phyloP scores from a whole-genome alignment of 1,284 basidiomycete species.

The Gymnopus androsaceus region DNA sequence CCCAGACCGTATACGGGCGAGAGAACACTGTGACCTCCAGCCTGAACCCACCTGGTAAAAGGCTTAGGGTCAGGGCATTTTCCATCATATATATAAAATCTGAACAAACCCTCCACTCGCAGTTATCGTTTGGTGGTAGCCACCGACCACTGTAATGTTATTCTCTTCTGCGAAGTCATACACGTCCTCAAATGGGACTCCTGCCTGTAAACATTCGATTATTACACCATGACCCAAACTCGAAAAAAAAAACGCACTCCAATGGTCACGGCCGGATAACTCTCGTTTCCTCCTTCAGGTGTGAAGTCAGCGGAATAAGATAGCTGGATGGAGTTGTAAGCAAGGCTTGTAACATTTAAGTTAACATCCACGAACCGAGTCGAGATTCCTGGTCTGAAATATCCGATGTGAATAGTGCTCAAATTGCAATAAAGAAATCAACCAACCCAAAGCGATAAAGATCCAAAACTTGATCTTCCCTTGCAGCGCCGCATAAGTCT shows the following conservation, averaged over 20 bases:
- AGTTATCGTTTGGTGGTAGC: constrained; percentile 27
- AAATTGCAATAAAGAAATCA: background rate
- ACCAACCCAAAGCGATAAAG: constrained; percentile 36
- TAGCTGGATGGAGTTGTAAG: constrained; percentile 3
- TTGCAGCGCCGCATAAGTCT: too few species aligned
- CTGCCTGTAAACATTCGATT: constrained; percentile 21
- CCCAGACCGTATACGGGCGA: constrained; percentile 36
- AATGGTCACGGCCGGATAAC: constrained; percentile 22
- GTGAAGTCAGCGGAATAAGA: constrained; percentile 15
- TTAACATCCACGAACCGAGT: constrained; percentile 13
- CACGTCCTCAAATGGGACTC: constrained; percentile 24
- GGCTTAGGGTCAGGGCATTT: too few species aligned
- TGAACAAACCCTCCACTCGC: constrained; percentile 29
- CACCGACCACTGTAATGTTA: constrained; percentile 33
- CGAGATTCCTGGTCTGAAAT: background rate
- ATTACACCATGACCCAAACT: background rate
- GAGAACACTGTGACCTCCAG: constrained; percentile 46
- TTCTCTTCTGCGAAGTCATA: constrained; percentile 32
- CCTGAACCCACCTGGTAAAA: constrained; percentile 33
- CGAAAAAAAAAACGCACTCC: constrained; percentile 20
- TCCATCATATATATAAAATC: too few species aligned
- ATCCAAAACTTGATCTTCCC: constrained; percentile 36
- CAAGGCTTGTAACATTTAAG: background rate
- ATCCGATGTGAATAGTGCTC: background rate
- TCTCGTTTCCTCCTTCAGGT: constrained; percentile 16